These are phyloP conservation scores for Hyaloscypha hepaticicola DNA, from an alignment of 495 filamentous ascomycete genomes.

Conservation along the genomic window DNA sequence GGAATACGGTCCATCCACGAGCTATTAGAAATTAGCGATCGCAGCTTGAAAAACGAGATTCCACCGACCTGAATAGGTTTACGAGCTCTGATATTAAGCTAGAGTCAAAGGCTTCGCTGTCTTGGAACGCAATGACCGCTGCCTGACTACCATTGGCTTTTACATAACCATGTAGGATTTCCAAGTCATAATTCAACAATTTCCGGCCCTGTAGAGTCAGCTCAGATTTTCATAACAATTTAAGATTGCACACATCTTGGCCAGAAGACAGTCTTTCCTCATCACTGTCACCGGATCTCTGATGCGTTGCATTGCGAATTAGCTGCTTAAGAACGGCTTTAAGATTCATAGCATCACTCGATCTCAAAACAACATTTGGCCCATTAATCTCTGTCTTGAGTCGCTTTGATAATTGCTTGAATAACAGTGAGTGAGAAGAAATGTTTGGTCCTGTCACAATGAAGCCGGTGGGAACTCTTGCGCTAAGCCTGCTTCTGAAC, in stretches of 20 bases:
- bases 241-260: constrained; percentile 47
- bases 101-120: constrained; percentile 90
- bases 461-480: constrained; percentile 72
- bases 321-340: constrained; percentile 82
- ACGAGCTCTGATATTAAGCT: constrained; percentile 76
- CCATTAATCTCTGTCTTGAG: constrained; percentile 48
- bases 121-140: constrained; percentile 77
- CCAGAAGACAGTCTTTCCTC: constrained; percentile 38
- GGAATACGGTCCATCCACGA: constrained; percentile 90
- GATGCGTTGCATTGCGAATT: constrained; percentile 68
- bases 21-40: constrained; percentile 40
- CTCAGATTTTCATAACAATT: not conserved
- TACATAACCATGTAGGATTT: constrained; percentile 68
- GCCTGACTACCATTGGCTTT: constrained; percentile 53
- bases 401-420: constrained; percentile 62
- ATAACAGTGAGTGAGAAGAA: constrained; percentile 70
- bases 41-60: not conserved
- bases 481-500: constrained; percentile 5
- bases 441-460: constrained; percentile 87
- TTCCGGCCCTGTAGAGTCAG: constrained; percentile 54
- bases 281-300: constrained; percentile 46
- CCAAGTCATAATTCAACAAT: constrained; percentile 88
- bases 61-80: constrained; percentile 67
- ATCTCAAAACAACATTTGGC: constrained; percentile 68
- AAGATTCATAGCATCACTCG: constrained; percentile 76